A percentile compares a stretch with the other conserved stretches of the same genome.
These are phyloP conservation scores for Coemansia sp. DNA, from an alignment of 192 early-diverging fungal species.

Conservation along the genomic window DNA sequence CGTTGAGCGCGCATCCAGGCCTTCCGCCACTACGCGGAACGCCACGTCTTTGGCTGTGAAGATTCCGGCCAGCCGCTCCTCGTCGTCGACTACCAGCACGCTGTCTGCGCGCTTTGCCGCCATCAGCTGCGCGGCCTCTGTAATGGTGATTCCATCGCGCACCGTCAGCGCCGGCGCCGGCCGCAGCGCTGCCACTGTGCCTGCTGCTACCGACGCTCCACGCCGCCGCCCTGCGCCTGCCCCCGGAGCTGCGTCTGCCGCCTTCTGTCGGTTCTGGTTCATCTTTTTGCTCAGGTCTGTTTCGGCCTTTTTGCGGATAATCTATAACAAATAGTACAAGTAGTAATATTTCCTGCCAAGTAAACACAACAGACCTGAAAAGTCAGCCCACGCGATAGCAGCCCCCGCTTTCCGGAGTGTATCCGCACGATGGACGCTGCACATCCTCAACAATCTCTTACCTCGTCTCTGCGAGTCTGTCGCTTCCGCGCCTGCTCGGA, in stretches of 20 bases:
- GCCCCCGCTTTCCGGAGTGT: not conserved
- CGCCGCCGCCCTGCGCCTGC: constrained; percentile 38
- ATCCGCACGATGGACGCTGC: not conserved
- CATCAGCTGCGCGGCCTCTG: constrained; percentile 90
- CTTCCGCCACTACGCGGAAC: constrained; percentile 88
- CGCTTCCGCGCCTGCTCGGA: constrained; percentile 51
- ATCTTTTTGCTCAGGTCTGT: constrained; percentile 68
- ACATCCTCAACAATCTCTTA: constrained; percentile 8
- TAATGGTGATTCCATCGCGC: constrained; percentile 70
- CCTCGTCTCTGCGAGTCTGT: constrained; percentile 52
- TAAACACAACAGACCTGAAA: not conserved
- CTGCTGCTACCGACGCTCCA: constrained; percentile 33
- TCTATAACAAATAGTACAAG: constrained; percentile 36
- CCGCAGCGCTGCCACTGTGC: constrained; percentile 87
- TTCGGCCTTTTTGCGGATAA: constrained; percentile 75
- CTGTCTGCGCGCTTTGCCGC: constrained; percentile 95
- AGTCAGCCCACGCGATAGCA: constrained; percentile 9
- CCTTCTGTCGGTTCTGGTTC: constrained; percentile 42
- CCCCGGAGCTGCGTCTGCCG: constrained; percentile 20
- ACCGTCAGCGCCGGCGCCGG: constrained; percentile 86
- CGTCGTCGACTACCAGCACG: constrained; percentile 90
- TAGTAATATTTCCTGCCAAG: not conserved
- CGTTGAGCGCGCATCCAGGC: constrained; percentile 62
- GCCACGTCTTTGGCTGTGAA: constrained; percentile 98
- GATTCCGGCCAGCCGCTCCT: constrained; percentile 90